phyloP scores from a whole-genome alignment of 805 yeast species.

The Metschnikowia gelsemii region DNA sequence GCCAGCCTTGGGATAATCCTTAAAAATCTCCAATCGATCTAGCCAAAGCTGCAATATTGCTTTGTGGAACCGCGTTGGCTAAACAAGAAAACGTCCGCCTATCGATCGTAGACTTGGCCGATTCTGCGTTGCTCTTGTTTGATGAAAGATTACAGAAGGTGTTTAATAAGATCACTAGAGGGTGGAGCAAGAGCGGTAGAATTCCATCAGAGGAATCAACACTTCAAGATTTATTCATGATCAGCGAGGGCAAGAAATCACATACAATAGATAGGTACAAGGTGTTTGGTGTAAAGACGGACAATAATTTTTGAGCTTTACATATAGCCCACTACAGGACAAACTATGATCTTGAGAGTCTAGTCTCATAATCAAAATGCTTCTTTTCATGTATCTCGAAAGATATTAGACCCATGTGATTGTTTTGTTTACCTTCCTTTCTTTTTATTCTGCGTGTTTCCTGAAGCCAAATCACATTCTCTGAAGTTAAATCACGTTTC shows the following conservation, averaged over 20 bases:
- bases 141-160: constrained; percentile 25
- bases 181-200: constrained; percentile 19
- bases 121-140: constrained; percentile 31
- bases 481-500: too few relatives aligned
- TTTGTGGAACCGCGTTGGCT: constrained; percentile 30
- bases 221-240: constrained; percentile 26
- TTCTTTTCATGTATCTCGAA: too few relatives aligned
- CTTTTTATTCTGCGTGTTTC: not conserved
- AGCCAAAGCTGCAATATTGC: constrained; percentile 40
- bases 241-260: constrained; percentile 25
- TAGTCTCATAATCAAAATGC: too few relatives aligned
- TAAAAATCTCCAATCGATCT: constrained; percentile 35
- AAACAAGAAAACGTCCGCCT: constrained; percentile 34
- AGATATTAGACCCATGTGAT: too few relatives aligned
- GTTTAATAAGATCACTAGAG: constrained; percentile 27
- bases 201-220: constrained; percentile 6
- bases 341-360: too few relatives aligned
- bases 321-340: too few relatives aligned
- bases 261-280: constrained; percentile 15
- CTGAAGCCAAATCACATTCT: too few relatives aligned
- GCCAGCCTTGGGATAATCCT: constrained; percentile 26
- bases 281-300: constrained; percentile 15
- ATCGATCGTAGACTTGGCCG: constrained; percentile 24
- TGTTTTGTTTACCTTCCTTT: not conserved
- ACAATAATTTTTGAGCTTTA: not conserved